Base-by-base conservation (phyloP, 2,329 filamentous ascomycete species). In the Xylaria sp. region DNA sequence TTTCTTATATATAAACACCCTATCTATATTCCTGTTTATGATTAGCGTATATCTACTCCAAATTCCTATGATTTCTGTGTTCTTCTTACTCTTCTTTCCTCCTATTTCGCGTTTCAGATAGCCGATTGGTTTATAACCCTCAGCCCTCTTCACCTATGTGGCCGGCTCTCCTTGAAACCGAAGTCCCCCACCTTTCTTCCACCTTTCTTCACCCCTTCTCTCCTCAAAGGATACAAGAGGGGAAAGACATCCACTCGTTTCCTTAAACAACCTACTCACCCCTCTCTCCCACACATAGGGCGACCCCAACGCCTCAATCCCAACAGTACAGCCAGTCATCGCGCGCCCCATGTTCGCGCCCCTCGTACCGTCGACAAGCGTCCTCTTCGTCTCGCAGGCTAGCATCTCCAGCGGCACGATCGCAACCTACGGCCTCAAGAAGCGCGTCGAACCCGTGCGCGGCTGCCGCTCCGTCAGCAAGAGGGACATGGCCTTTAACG, bases 401-500 rank as follows among this genome's bases (percentile, higher is more conserved):
- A 92, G 90, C 69, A 85, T 97, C 72, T 83, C 86, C 40, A 87
- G 84, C 5, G 93, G 93, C 55, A 84, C 84, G 3, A 87, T 94
- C 50, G 84, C 85, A n/a, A 83, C 83, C 2, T 98, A 98, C 80
- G 88, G 88, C 2, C 83, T 98, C 70, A 87, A 86, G 75, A 97
- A 94, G 81, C 88, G 93, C 55, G 83, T 98, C 71, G 93, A 96
- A 82, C 84, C 93, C 3, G 93, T 98, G 58, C 90, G 86, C 77
- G 87, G 88, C 65, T 97, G 94, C 79, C 86, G 94, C 68, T 87
- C 80, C 37, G 86, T 97, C 53, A 85, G 90, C 51, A 98, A 98
- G 86, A 85, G 82, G 75, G 92, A 98, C 80, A 97, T 98, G 94
- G 94, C 93, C 77, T 94, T 89, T 80, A 98, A 98, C 79, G 90